Base-by-base conservation (phyloP, 73 alveolate species). In the Durusdinium trenchii region DNA sequence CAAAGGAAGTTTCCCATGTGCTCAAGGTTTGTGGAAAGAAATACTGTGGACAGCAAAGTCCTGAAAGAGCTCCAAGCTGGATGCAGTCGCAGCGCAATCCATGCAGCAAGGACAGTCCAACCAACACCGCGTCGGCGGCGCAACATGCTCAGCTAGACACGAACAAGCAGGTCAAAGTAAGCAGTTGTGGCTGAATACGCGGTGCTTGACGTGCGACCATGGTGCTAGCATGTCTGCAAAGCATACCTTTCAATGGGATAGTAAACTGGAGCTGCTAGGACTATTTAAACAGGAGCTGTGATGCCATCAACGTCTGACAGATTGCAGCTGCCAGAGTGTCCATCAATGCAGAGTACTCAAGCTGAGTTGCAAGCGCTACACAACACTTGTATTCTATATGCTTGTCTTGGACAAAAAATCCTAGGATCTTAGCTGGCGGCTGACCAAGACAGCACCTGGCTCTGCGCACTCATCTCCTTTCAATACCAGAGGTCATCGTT, bases 121-220 rank as follows among this genome's bases (percentile, higher is more conserved):
- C 47, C 69, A 47, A 28, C 91, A 48, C 69, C 40, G 47, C 91
- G 91, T 28, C 91, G 67, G 32, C 91, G 91, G n/a, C 91, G 91
- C 91, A 28, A 32, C 91, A 81, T 81, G 69, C 12, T 16, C 23
- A 57, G 12, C 32, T 23, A 57, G 69, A 57, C 23, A 16, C 23
- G 12, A 57, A 16, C 32, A 57, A 16, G 23, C 69, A 16, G 69
- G 69, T 16, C 12, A 57, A 23, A 16, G 12, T 57, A 16, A 23
- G 69, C 69, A 12, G 69, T 57, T 57, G 12, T 23, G 69, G 69
- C 69, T 57, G 23, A 57, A 57, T 23, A 16, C 23, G 12, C 12
- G 69, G 23, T 57, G 32, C 69, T 23, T 16, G 23, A 57, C 12
- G 12, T 23, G 12, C 23, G 32, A 23, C 12, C 12, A 12, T 57